Evolutionary conservation across 495 filamentous ascomycete genomes (phyloP), one percentile per base, ranked within the genome.

Genomic region (Tuber brumale): DNA sequence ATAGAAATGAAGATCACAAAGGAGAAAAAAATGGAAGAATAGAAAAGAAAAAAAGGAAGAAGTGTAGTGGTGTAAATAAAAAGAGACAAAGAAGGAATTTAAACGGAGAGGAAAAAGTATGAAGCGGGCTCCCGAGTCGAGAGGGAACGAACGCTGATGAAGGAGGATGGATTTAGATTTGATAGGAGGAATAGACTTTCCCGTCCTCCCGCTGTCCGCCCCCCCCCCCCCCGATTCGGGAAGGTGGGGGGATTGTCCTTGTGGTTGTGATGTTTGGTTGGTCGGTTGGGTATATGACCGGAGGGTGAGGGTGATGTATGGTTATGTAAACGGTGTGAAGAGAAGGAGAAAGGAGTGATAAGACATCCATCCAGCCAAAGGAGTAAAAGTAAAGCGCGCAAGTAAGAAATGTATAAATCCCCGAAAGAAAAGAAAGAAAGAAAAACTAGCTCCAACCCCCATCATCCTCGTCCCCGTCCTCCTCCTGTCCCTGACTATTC

Each of bases 401-500:
- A 61, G 51, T 4, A 35, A 35, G 14, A 66, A 66, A 66, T 35
- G 27, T 66, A 66, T 66, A 66, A 66, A 35, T 35, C 31, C 57
- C 57, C 27, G 14, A 66, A 35, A 7, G 57, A 66, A 66, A 66
- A 31, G 14, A 8, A 48, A 18, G 3, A 27, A 27, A 35, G 14
- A 16, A 18, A 35, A 35, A 16, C 57, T 31, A 66, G 31, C 57
- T 66, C 57, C 57, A 66, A 35, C 1, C 3, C 27, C 57, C 57
- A 66, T 66, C 57, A 66, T 66, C 57, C 27, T 66, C 57, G 16
- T 66, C 57, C 57, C 27, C 57, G 4, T 66, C 57, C 57, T 66
- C 57, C 0, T 66, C 57, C 57, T 66, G 57, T 18, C 57, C 57
- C 14, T 66, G 57, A 66, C 57, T 66, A 66, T 66, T 79, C 3